Evolutionary conservation across 306 rosid genomes (phyloP).

Genomic region (Cicer judaicum): DNA sequence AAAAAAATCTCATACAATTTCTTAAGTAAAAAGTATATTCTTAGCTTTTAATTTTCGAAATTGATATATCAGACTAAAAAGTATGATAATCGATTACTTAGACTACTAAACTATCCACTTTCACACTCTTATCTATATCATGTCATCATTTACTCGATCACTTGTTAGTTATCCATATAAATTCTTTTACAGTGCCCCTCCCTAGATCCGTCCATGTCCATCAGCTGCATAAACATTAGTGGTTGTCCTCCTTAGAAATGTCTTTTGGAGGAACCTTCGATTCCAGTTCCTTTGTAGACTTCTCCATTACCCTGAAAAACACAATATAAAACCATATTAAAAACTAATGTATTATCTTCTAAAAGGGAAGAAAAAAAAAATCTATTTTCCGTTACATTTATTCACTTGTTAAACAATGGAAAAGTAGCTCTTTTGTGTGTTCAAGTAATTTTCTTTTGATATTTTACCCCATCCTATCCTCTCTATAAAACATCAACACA

Average conservation of each 20-base stretch:
- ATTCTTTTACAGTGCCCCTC: too few relatives aligned
- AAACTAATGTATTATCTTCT: too few relatives aligned
- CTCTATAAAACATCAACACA: not conserved
- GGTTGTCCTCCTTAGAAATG: constrained; percentile 51
- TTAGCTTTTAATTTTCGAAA: too few relatives aligned
- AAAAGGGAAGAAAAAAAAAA: not conserved
- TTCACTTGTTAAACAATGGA: not conserved
- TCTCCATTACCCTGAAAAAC: constrained; percentile 49
- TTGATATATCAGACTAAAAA: too few relatives aligned
- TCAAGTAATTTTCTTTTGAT: not conserved
- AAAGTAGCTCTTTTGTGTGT: not conserved
- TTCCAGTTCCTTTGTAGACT: constrained; percentile 53
- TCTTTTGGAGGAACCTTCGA: constrained; percentile 55
- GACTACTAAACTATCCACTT: too few relatives aligned
- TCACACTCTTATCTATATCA: too few relatives aligned
- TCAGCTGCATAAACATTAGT: constrained; percentile 39
- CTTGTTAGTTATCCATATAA: too few relatives aligned
- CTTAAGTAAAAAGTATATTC: too few relatives aligned
- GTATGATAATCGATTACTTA: too few relatives aligned
- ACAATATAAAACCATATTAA: not conserved
- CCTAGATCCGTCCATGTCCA: not conserved
- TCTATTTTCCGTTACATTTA: not conserved
- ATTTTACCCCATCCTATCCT: not conserved
- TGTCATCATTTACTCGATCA: too few relatives aligned
- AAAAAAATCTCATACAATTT: too few relatives aligned